A percentile compares a stretch with the other conserved stretches of the same genome.
phyloP scores from a whole-genome alignment of 2,329 filamentous ascomycete genomes.

The Leptographium lundbergii region DNA sequence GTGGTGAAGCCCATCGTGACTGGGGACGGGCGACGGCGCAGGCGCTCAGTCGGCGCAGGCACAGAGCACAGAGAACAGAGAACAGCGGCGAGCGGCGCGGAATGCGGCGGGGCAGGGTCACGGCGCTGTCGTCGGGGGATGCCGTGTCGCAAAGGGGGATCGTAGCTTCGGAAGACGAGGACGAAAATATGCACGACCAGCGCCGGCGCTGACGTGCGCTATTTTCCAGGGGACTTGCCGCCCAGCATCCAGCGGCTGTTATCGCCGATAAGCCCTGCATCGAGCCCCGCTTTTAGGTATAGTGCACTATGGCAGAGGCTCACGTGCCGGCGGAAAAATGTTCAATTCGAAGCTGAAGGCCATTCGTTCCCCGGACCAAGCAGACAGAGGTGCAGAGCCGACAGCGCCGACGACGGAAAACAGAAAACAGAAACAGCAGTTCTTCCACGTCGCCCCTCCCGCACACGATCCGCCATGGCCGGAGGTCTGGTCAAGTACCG shows the following conservation, averaged over 20 bases:
- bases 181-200: not conserved
- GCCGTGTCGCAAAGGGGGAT: not conserved
- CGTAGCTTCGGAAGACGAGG: not conserved
- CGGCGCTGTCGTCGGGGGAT: not conserved
- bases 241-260: not conserved
- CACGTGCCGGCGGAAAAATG: not conserved
- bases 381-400: no score
- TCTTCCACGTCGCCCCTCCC: not conserved
- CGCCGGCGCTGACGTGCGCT: not conserved
- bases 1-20: constrained; percentile 55
- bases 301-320: not conserved
- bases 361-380: no score
- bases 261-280: not conserved
- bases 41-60: not conserved
- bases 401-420: no score
- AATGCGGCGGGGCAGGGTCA: not conserved
- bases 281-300: not conserved
- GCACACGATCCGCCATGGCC: constrained; percentile 50
- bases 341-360: not conserved
- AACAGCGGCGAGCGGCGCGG: no score
- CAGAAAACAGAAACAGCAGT: no score
- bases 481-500: constrained; percentile 80
- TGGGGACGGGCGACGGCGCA: not conserved
- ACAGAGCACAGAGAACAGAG: not conserved
- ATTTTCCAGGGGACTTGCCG: not conserved